phyloP scores from a whole-genome alignment of 2,329 filamentous ascomycete genomes.

The Paecilomyces formosus region DNA sequence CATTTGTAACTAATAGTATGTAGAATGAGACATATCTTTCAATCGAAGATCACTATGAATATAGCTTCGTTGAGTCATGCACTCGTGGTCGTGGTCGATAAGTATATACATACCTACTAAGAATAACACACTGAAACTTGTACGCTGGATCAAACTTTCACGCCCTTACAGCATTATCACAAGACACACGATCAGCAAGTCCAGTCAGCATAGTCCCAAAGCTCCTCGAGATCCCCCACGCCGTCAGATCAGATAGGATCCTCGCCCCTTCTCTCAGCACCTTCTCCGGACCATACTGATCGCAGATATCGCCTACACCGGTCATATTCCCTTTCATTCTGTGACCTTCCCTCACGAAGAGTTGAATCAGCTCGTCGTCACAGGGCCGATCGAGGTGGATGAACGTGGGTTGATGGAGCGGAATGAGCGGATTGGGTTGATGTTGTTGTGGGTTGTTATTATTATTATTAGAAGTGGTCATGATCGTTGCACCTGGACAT shows the following conservation, averaged over 20 bases:
- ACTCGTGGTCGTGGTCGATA: too few species aligned
- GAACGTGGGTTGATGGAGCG: slow-evolving; percentile 28
- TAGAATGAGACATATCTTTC: not conserved
- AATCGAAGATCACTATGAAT: too few species aligned
- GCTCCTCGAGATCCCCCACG: slow-evolving; percentile 30
- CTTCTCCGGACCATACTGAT: slow-evolving; percentile 27
- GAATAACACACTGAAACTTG: too few species aligned
- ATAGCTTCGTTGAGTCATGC: too few species aligned
- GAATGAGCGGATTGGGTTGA: slow-evolving; percentile 3
- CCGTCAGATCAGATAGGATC: slow-evolving; percentile 22
- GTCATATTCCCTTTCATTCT: slow-evolving; percentile 45
- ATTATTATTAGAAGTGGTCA: not conserved
- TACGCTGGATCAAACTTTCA: too few species aligned
- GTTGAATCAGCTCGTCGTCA: slow-evolving; percentile 52
- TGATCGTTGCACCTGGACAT: slow-evolving; percentile 10
- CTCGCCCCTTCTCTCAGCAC: slow-evolving; percentile 33
- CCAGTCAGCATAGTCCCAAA: slow-evolving; percentile 24
- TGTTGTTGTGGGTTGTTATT: not conserved
- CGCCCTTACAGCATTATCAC: not conserved
- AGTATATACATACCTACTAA: too few species aligned
- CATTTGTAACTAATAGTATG: slow-evolving; percentile 1
- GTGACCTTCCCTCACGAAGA: slow-evolving; percentile 46
- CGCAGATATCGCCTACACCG: slow-evolving; percentile 46
- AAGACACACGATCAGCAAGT: slow-evolving; percentile 18
- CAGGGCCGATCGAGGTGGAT: slow-evolving; percentile 50